These are phyloP conservation scores for Hydrangea macrophylla DNA, from an alignment of 148 eudicot species.

Conservation along the genomic window DNA sequence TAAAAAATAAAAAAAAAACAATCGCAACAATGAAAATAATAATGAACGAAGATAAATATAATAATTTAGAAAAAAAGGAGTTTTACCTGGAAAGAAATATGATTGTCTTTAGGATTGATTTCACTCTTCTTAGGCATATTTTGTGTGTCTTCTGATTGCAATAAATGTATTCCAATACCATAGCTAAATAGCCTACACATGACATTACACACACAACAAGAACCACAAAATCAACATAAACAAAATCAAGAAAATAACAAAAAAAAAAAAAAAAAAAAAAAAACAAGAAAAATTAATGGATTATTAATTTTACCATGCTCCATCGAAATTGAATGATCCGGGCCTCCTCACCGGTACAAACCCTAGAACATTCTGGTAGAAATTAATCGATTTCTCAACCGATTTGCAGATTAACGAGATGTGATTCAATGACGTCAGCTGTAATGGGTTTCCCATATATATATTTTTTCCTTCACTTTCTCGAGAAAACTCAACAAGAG, in stretches of 20 bases:
- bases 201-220: neutral
- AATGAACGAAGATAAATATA: neutral
- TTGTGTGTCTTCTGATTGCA: slow-evolving; percentile 68
- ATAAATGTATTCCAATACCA: slow-evolving; percentile 81
- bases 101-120: slow-evolving; percentile 83
- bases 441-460: slow-evolving; percentile 60
- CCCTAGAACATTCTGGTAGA: slow-evolving; percentile 76
- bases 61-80: neutral
- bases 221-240: neutral
- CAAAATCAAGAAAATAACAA: neutral
- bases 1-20: no score
- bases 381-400: slow-evolving; percentile 69
- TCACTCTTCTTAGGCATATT: slow-evolving; percentile 53
- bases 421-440: slow-evolving; percentile 69
- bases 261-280: neutral
- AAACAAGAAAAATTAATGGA: neutral
- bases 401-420: slow-evolving; percentile 75
- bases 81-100: slow-evolving; percentile 96
- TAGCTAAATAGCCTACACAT: slow-evolving; percentile 57
- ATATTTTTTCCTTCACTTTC: slow-evolving; percentile 54
- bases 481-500: neutral
- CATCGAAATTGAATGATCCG: slow-evolving; percentile 72
- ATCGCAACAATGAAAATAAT: no score
- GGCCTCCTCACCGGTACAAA: slow-evolving; percentile 76
- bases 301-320: slow-evolving; percentile 67